Conservation (phyloP, 345 rosid genomes). For the Capsella bursapastoris region DNA sequence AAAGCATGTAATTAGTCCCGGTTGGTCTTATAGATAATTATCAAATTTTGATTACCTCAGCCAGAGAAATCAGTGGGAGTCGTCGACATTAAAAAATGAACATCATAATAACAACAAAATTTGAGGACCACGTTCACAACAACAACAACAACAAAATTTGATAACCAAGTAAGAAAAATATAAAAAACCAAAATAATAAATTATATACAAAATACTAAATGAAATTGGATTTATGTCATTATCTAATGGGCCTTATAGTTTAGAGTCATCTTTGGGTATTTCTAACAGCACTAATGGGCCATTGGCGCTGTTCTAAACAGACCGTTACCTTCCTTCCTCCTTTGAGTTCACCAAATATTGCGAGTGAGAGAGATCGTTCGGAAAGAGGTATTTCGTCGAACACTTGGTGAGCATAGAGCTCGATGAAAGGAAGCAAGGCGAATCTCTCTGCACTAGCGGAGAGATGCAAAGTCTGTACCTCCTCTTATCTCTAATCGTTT, state of each 20-base stretch:
- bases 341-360: not conserved
- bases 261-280: not conserved
- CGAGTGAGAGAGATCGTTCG: not conserved
- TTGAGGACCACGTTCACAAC: too few relatives aligned
- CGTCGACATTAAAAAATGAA: constrained; percentile 11
- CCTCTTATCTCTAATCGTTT: constrained; percentile 5
- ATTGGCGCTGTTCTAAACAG: not conserved
- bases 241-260: not conserved
- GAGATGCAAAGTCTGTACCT: constrained; percentile 68
- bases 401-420: constrained; percentile 48
- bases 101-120: too few relatives aligned
- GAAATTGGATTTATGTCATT: too few relatives aligned
- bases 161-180: too few relatives aligned
- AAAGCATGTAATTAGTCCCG: constrained; percentile 18
- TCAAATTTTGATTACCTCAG: not conserved
- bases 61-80: not conserved
- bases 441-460: constrained; percentile 58
- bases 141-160: too few relatives aligned
- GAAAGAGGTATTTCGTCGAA: constrained; percentile 54
- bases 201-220: too few relatives aligned
- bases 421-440: constrained; percentile 60
- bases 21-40: constrained; percentile 16
- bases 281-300: constrained; percentile 16
- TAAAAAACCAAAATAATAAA: too few relatives aligned
- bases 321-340: not conserved